Evolutionary conservation across 176 grass and related monocot genomes (phyloP), one percentile per base, ranked within the genome.

Genomic region (Puccinellia tenuiflora): DNA sequence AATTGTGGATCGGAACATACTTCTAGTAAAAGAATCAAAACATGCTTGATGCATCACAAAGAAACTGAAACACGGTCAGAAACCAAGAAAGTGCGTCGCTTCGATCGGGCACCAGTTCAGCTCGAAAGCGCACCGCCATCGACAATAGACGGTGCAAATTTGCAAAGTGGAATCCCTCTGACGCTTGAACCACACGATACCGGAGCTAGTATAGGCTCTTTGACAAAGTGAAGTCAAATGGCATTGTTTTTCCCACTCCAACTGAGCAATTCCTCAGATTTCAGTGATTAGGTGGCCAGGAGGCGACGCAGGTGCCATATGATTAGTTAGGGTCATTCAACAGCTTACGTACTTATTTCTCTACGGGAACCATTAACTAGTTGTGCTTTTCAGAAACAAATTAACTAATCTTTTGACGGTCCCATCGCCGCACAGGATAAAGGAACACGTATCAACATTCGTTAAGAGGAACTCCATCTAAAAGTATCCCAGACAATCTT

Each of bases 241-340:
- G 29, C 38, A 62, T 38, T 11, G 5, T 29, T 39, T 74, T 80
- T 64, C 35, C 82, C 75, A 83, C 79, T 79, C 66, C 84, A 83
- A 20, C 75, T 29, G 67, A 90, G 73, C 84, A 50, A 83, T 83
- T 79, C 34, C 54, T 78, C 79, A 18, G 5, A 8, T 59, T 90
- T 79, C 84, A 78, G 67, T 33, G 66, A 75, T 73, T 83, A 74
- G 79, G 88, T 90, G 65, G 47, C 38, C 88, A 37, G 79, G 84
- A 90, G 79, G 57, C 57, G 88, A 90, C 73, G 79, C 73, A 50
- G 84, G 66, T 12, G 84, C 7, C 13, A 57, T 50, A 48, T 79
- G 84, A 73, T 79, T 83, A 50, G 88, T 75, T 90, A 86, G 75
- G 37, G 75, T 47, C 29, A 79, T 83, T 74, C 45, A 86, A 28